Conservation (phyloP, 164 flowering plant genomes). For the Magnolia officinalis region DNA sequence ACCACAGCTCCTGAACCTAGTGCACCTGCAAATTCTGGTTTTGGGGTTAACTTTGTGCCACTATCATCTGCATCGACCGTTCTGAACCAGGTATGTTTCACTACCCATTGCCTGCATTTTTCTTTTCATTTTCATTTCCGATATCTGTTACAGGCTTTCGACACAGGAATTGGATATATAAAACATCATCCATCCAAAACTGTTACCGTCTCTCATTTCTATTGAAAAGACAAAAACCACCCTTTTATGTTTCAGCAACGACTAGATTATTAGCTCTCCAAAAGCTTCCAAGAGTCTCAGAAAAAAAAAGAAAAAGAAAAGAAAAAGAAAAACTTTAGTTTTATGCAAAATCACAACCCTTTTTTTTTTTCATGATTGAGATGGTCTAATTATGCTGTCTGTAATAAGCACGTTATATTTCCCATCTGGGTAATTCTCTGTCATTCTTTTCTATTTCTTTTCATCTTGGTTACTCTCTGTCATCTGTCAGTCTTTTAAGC, state of each 20-base stretch:
- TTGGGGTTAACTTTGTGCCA: conserved; percentile 35
- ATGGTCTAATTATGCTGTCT: not conserved
- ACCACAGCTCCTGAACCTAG: conserved; percentile 32
- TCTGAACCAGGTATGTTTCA: conserved; percentile 46
- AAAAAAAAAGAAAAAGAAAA: no score
- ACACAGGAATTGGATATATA: no score
- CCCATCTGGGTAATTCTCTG: not conserved
- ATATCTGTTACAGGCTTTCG: conserved; percentile 27
- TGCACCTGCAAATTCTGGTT: conserved; percentile 22
- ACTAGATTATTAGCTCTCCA: not conserved
- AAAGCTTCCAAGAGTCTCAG: not conserved
- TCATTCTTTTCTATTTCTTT: not conserved
- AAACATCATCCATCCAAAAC: not conserved
- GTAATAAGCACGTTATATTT: not conserved
- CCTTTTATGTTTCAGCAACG: not conserved
- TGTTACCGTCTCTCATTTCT: not conserved
- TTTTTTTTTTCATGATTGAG: no score
- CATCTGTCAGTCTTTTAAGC: conserved; percentile 2
- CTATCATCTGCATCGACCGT: conserved; percentile 32
- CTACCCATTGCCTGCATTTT: not conserved
- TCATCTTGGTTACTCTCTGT: conserved; percentile 1
- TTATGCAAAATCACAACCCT: no score
- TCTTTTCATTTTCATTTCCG: not conserved
- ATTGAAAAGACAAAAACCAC: not conserved
- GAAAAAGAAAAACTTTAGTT: no score